Percentiles rank a stretch among this genome's conserved stretches.
These are phyloP conservation scores for Aspergillus nomiae DNA, from an alignment of 2,329 filamentous ascomycete genomes.

Conservation along the genomic window DNA sequence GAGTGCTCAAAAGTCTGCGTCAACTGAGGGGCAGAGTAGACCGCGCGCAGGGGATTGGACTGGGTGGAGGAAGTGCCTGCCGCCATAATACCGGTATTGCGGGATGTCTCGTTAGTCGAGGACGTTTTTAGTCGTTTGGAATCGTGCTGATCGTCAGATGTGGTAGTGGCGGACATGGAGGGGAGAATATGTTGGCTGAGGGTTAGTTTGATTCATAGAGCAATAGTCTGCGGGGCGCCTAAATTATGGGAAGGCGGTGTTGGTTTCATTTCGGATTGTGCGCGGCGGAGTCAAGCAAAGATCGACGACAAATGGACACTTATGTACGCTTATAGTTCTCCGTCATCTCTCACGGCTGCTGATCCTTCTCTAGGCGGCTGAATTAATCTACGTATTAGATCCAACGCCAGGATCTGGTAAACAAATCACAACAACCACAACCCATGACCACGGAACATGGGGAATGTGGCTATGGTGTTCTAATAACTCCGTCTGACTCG, in stretches of 20 bases:
- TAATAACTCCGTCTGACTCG: background rate
- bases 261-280: constrained; percentile 3
- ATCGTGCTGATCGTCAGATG: background rate
- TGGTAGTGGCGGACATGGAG: background rate
- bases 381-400: background rate
- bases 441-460: background rate
- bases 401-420: background rate
- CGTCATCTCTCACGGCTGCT: background rate
- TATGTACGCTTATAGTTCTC: background rate
- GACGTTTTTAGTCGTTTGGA: background rate
- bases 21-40: constrained; percentile 32
- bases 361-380: constrained; percentile 2
- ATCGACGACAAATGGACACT: constrained; percentile 2
- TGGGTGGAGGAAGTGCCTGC: background rate
- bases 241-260: background rate
- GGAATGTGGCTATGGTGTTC: background rate
- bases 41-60: constrained; percentile 24
- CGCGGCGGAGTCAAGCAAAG: background rate
- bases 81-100: background rate
- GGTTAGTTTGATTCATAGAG: background rate
- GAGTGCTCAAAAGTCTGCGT: constrained; percentile 36
- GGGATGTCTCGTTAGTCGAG: background rate
- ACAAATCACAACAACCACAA: background rate
- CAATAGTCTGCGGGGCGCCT: background rate
- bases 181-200: background rate